These are phyloP conservation scores for Caloboletus firmus DNA, from an alignment of 1,284 basidiomycete genomes.

Conservation along the genomic window DNA sequence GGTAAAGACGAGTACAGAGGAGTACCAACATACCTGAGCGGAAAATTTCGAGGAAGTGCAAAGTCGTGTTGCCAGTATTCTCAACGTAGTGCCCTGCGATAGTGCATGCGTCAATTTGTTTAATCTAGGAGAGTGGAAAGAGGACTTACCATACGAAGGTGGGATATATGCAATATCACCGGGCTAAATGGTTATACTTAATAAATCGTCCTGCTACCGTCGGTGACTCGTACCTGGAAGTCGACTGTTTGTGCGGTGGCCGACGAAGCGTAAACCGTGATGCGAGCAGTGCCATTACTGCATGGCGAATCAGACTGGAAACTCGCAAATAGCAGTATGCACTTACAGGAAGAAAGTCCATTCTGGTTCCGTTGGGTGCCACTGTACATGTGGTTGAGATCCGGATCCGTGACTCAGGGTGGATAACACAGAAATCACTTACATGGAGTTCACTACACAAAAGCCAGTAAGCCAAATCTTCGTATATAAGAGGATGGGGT, in stretches of 20 bases:
- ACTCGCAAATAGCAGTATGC: background rate
- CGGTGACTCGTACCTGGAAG: constrained; percentile 37
- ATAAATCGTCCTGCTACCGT: background rate
- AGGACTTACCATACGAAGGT: constrained; percentile 44
- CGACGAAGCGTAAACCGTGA: constrained; percentile 41
- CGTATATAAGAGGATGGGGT: background rate
- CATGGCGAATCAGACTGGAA: constrained; percentile 3
- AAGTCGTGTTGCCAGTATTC: constrained; percentile 62
- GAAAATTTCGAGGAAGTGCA: constrained; percentile 64
- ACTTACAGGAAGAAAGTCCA: constrained; percentile 41
- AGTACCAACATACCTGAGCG: constrained; percentile 43
- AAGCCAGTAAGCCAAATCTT: background rate
- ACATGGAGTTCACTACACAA: constrained; percentile 52
- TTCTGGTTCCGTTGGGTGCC: constrained; percentile 51
- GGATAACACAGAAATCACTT: constrained; percentile 20
- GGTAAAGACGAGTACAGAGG: background rate
- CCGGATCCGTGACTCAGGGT: background rate
- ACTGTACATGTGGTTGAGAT: constrained; percentile 32
- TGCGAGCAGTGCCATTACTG: constrained; percentile 49
- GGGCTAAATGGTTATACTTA: constrained; percentile 33
- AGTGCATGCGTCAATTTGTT: background rate
- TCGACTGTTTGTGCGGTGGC: constrained; percentile 45
- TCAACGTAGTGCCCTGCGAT: constrained; percentile 63
- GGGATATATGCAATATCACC: constrained; percentile 63
- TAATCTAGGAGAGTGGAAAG: background rate